These are phyloP conservation scores for Amanita exitialis DNA, from an alignment of 768 basidiomycete species.

Conservation along the genomic window DNA sequence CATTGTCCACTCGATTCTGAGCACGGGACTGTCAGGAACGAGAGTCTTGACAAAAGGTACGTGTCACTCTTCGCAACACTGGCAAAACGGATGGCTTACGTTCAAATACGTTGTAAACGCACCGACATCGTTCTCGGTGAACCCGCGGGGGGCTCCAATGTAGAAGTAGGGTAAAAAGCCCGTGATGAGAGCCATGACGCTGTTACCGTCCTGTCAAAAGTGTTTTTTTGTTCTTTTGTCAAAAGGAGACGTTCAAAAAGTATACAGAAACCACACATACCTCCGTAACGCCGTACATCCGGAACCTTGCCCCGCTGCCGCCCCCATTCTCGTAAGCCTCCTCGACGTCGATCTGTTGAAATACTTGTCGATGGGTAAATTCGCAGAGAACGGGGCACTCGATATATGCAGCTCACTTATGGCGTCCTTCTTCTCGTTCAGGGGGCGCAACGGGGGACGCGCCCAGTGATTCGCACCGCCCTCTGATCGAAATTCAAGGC, in stretches of 20 bases:
- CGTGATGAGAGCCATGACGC: conserved; percentile 75
- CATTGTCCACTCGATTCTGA: conserved; percentile 45
- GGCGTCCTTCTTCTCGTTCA: conserved; percentile 53
- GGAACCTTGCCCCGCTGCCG: conserved; percentile 28
- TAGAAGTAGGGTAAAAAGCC: conserved; percentile 94
- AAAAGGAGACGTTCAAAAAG: neutral
- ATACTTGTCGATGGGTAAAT: conserved; percentile 39
- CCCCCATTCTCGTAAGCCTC: conserved; percentile 37
- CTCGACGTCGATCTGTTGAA: conserved; percentile 96
- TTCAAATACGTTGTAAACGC: conserved; percentile 66
- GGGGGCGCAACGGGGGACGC: conserved; percentile 42
- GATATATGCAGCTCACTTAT: conserved; percentile 42
- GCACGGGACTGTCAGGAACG: conserved; percentile 21
- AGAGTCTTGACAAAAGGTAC: neutral
- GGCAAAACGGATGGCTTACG: conserved; percentile 31
- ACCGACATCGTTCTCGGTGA: conserved; percentile 53
- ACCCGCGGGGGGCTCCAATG: conserved; percentile 77
- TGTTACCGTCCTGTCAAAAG: conserved; percentile 61
- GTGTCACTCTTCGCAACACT: neutral
- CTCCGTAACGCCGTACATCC: conserved; percentile 90
- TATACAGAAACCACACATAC: conserved; percentile 25
- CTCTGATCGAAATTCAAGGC: conserved; percentile 41
- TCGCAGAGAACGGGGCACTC: neutral
- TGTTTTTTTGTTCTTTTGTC: no score
- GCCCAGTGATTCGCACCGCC: conserved; percentile 74